A percentile compares a stretch with the other conserved stretches of the same genome.
phyloP scores from a whole-genome alignment of 345 rosid species.

The Moringa oleifera region DNA sequence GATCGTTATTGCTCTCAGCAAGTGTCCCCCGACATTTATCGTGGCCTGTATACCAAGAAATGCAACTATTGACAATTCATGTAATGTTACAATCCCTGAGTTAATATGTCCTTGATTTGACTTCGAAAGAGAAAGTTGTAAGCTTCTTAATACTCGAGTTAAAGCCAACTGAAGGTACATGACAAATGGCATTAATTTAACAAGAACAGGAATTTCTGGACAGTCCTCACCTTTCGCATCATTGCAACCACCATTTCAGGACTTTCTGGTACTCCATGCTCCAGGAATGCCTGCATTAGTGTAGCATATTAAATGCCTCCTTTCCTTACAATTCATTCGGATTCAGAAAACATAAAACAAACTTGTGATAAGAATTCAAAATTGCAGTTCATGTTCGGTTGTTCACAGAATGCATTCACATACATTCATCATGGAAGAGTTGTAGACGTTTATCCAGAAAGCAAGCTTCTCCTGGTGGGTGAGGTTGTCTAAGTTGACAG shows the following conservation, averaged over 20 bases:
- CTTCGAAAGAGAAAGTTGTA: neutral
- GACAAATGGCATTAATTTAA: neutral
- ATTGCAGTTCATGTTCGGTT: too few species aligned
- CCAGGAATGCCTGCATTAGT: slow-evolving; percentile 54
- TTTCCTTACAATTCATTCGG: neutral
- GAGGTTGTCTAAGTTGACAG: slow-evolving; percentile 49
- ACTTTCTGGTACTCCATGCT: slow-evolving; percentile 66
- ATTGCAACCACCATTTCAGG: slow-evolving; percentile 53
- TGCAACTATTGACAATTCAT: neutral
- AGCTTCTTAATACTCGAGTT: neutral
- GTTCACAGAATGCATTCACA: slow-evolving; percentile 6
- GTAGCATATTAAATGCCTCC: neutral
- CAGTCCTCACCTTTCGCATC: slow-evolving; percentile 56
- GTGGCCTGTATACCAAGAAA: slow-evolving; percentile 45
- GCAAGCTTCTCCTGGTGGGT: slow-evolving; percentile 88
- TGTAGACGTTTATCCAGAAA: slow-evolving; percentile 89
- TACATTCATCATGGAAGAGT: slow-evolving; percentile 92
- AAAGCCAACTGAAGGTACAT: slow-evolving; percentile 1
- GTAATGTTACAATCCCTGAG: neutral
- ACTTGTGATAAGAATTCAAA: neutral
- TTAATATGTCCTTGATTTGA: neutral
- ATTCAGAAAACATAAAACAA: neutral
- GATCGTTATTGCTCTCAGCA: slow-evolving; percentile 57
- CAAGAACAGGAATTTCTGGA: neutral
- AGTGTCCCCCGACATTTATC: slow-evolving; percentile 69